phyloP scores from a whole-genome alignment of 2,329 filamentous ascomycete species.

The Tympanopsis confertula region DNA sequence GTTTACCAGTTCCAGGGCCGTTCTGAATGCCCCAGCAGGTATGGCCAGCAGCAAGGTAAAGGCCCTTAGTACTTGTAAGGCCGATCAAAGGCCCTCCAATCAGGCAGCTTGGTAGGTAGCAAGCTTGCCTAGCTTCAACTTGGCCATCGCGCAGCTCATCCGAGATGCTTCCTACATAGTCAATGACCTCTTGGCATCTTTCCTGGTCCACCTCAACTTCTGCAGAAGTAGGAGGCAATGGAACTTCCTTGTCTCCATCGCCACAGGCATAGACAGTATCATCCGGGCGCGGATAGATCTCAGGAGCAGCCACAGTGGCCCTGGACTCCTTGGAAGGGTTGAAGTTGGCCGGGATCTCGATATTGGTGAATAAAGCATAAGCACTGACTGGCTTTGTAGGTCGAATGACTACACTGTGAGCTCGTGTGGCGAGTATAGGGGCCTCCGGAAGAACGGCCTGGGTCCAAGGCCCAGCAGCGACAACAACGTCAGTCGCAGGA shows the following conservation, averaged over 20 bases:
- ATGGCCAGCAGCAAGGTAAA: constrained; percentile 79
- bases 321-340: constrained; percentile 7
- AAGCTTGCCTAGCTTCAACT: constrained; percentile 71
- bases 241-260: constrained; percentile 66
- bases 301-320: neutral
- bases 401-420: constrained; percentile 50
- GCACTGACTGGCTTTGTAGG: constrained; percentile 36
- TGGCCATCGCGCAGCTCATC: constrained; percentile 56
- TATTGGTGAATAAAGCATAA: constrained; percentile 19
- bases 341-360: neutral
- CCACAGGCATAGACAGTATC: constrained; percentile 15
- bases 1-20: constrained; percentile 71
- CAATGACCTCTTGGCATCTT: constrained; percentile 74
- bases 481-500: constrained; percentile 30
- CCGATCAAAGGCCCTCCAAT: constrained; percentile 61
- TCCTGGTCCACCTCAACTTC: constrained; percentile 63
- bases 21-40: constrained; percentile 99
- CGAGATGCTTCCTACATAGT: constrained; percentile 60
- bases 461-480: constrained; percentile 36
- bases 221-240: constrained; percentile 66
- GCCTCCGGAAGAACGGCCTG: constrained; percentile 34
- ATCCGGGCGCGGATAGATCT: neutral
- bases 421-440: constrained; percentile 47
- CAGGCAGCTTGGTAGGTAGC: constrained; percentile 62
- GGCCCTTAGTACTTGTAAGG: constrained; percentile 55